A percentile compares a stretch with the other conserved stretches of the same genome.
phyloP scores from a whole-genome alignment of 371 early-diverging fungal genomes.

The Actinomortierella wolfii region DNA sequence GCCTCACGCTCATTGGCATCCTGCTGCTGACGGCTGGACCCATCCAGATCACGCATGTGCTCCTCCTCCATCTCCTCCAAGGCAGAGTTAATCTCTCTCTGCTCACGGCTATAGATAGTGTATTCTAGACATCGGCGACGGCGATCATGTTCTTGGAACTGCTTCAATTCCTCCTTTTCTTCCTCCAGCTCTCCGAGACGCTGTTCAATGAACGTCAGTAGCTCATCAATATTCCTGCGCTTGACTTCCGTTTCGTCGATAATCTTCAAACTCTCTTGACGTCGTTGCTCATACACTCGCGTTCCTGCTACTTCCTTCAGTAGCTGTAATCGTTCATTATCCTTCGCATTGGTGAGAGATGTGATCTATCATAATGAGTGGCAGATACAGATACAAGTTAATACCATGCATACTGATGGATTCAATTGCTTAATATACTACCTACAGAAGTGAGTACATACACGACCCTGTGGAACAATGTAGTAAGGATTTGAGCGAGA shows the following conservation, averaged over 20 bases:
- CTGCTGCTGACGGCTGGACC: slow-evolving; percentile 39
- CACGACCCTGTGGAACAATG: slow-evolving; percentile 99
- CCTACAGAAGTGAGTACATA: slow-evolving; percentile 46
- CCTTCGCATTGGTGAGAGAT: slow-evolving; percentile 93
- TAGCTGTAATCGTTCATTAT: slow-evolving; percentile 87
- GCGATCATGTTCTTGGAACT: slow-evolving; percentile 85
- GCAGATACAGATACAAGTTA: not conserved
- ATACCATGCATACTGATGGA: not conserved
- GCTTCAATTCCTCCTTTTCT: slow-evolving; percentile 91
- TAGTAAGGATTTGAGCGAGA: slow-evolving; percentile 98
- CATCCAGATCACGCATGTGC: slow-evolving; percentile 52
- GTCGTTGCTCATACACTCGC: slow-evolving; percentile 95
- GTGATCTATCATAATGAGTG: slow-evolving; percentile 67
- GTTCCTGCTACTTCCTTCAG: slow-evolving; percentile 99
- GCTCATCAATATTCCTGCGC: slow-evolving; percentile 88
- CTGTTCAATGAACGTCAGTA: slow-evolving; percentile 88
- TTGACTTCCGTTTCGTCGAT: slow-evolving; percentile 94
- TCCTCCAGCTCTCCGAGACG: slow-evolving; percentile 88
- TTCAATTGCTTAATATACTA: no score
- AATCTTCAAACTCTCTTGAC: slow-evolving; percentile 87
- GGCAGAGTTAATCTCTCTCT: slow-evolving; percentile 73
- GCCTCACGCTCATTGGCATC: slow-evolving; percentile 17
- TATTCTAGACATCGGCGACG: slow-evolving; percentile 91
- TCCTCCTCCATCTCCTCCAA: slow-evolving; percentile 75
- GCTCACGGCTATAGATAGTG: slow-evolving; percentile 89